Evolutionary conservation across 2,329 filamentous ascomycete genomes (phyloP).

Genomic region (Epichloe hybrida): DNA sequence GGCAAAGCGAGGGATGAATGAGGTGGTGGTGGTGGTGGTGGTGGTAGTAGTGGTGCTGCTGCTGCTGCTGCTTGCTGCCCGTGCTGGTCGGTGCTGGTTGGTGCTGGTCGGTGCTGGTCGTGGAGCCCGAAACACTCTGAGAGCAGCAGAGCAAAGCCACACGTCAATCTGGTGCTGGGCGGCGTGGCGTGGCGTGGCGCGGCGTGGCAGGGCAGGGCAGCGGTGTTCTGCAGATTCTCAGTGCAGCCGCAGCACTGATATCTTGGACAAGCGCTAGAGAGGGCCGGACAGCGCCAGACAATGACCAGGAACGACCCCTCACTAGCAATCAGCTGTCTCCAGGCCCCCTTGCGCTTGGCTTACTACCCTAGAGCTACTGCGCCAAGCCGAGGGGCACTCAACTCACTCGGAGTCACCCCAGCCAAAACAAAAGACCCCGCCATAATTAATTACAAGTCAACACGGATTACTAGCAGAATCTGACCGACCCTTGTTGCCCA

Average conservation of each 20-base stretch:
- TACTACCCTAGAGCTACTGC: no score
- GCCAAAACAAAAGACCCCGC: constrained; percentile 2
- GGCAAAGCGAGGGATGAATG: constrained; percentile 3
- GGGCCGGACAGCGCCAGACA: no score
- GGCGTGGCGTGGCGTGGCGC: no score
- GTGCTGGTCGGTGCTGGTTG: background rate
- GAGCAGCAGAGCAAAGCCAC: background rate
- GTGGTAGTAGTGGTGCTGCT: background rate
- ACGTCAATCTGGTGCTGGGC: no score
- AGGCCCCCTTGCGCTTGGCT: no score
- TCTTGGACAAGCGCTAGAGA: no score
- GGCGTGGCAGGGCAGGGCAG: no score
- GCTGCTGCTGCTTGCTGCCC: background rate
- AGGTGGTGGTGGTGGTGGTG: constrained; percentile 1
- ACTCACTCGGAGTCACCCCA: background rate
- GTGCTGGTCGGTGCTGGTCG: background rate
- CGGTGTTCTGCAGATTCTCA: no score
- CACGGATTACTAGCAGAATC: background rate
- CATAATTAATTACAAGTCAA: background rate
- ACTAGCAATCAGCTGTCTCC: no score
- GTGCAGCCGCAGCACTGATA: no score
- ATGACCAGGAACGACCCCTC: no score
- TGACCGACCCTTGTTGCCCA: background rate
- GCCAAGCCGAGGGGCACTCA: no score
- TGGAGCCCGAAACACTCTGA: background rate